These are phyloP conservation scores for Ascochyta clinopodiicola DNA, from an alignment of 2,329 filamentous ascomycete genomes.

Conservation along the genomic window DNA sequence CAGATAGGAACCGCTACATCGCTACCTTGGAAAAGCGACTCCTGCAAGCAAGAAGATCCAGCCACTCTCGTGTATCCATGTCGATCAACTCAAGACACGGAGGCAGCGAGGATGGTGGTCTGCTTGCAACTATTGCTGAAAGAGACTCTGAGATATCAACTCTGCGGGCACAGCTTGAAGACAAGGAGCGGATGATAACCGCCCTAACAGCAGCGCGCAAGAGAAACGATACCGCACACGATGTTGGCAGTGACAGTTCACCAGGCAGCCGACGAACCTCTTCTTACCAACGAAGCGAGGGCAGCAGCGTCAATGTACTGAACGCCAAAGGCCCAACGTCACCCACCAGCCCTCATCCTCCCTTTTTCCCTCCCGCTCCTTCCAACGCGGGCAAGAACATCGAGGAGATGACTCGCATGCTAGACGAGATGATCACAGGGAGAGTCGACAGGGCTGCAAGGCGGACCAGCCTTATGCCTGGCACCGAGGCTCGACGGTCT, in stretches of 20 bases:
- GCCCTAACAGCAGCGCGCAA: slow-evolving; percentile 85
- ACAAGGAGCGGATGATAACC: slow-evolving; percentile 92
- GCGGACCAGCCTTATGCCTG: slow-evolving; percentile 37
- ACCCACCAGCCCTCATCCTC: slow-evolving; percentile 28
- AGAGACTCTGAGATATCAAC: slow-evolving; percentile 94
- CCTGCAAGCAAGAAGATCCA: slow-evolving; percentile 86
- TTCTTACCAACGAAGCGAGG: slow-evolving; percentile 41
- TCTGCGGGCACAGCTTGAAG: slow-evolving; percentile 85
- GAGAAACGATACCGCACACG: slow-evolving; percentile 82
- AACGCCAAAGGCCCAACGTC: slow-evolving; percentile 35
- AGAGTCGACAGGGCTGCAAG: slow-evolving; percentile 70
- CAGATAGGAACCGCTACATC: slow-evolving; percentile 98
- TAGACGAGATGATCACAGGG: slow-evolving; percentile 94
- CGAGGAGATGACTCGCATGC: slow-evolving; percentile 90
- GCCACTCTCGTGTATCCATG: slow-evolving; percentile 84
- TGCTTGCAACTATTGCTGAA: slow-evolving; percentile 76
- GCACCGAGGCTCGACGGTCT: slow-evolving; percentile 26
- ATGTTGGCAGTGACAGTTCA: slow-evolving; percentile 45
- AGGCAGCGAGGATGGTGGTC: slow-evolving; percentile 79
- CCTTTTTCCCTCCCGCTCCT: slow-evolving; percentile 25
- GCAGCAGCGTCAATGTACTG: slow-evolving; percentile 37
- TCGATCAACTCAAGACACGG: slow-evolving; percentile 69
- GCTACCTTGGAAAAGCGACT: slow-evolving; percentile 90
- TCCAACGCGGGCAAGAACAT: slow-evolving; percentile 66
- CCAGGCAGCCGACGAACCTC: slow-evolving; percentile 46